phyloP scores from a whole-genome alignment of 345 rosid genomes.

The Noccaea bulbosa region DNA sequence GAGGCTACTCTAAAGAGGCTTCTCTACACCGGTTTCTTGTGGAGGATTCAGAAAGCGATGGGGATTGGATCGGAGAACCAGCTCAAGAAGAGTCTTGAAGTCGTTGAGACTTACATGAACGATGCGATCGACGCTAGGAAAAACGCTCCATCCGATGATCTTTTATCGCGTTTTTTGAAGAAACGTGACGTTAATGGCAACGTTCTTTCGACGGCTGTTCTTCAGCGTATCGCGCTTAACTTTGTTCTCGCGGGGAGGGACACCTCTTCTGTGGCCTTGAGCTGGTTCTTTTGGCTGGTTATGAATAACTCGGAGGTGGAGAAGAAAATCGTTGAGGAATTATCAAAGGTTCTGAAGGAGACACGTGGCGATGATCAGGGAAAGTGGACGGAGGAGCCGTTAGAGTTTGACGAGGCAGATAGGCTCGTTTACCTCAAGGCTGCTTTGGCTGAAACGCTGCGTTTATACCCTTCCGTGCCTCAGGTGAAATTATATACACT shows the following conservation, averaged over 20 bases:
- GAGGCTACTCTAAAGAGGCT: slow-evolving; percentile 83
- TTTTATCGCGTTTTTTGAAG: slow-evolving; percentile 81
- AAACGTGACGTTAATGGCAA: slow-evolving; percentile 74
- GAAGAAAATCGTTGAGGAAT: slow-evolving; percentile 64
- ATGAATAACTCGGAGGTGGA: slow-evolving; percentile 71
- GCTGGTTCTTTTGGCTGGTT: slow-evolving; percentile 96
- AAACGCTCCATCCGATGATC: slow-evolving; percentile 78
- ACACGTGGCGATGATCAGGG: slow-evolving; percentile 63
- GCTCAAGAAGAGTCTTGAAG: slow-evolving; percentile 55
- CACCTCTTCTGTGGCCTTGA: slow-evolving; percentile 88
- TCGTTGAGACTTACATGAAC: slow-evolving; percentile 74
- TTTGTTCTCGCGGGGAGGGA: slow-evolving; percentile 93
- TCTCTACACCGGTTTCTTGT: slow-evolving; percentile 71
- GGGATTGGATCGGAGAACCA: slow-evolving; percentile 65
- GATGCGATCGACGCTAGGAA: slow-evolving; percentile 67
- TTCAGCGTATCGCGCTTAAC: slow-evolving; percentile 86
- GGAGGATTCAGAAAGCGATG: slow-evolving; percentile 67
- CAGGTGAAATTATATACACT: slow-evolving; percentile 37
- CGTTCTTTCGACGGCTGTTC: slow-evolving; percentile 56
- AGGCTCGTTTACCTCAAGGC: slow-evolving; percentile 77
- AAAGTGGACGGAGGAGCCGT: slow-evolving; percentile 74
- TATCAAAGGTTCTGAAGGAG: slow-evolving; percentile 58
- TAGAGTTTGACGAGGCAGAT: slow-evolving; percentile 84
- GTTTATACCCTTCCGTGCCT: slow-evolving; percentile 91
- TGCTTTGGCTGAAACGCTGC: slow-evolving; percentile 83